A percentile compares a stretch with the other conserved stretches of the same genome.
phyloP scores from a whole-genome alignment of 1,284 basidiomycete genomes.

The Ustilago bromivora region DNA sequence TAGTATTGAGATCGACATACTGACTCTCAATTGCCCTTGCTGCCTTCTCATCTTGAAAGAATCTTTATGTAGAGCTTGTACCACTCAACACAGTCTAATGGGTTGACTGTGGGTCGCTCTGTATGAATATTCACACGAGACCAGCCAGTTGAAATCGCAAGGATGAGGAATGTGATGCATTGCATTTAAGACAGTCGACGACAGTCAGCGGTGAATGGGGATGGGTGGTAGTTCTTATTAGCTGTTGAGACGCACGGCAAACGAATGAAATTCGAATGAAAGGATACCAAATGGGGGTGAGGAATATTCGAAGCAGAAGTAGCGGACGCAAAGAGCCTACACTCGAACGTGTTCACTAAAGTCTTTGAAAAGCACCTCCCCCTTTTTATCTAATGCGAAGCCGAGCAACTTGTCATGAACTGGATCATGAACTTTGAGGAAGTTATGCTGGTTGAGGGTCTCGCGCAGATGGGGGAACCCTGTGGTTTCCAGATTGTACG shows the following conservation, averaged over 20 bases:
- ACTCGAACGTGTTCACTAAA: neutral
- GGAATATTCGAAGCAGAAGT: neutral
- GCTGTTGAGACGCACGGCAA: neutral
- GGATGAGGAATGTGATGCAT: neutral
- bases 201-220: neutral
- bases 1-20: neutral
- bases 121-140: neutral
- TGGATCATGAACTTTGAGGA: neutral
- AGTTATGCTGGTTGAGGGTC: neutral
- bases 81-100: slow-evolving; percentile 24
- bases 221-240: neutral
- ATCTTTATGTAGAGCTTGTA: slow-evolving; percentile 47
- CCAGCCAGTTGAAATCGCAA: neutral
- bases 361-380: neutral
- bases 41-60: slow-evolving; percentile 4
- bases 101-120: neutral
- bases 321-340: neutral
- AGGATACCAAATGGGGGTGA: neutral
- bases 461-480: fast-evolving
- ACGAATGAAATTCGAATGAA: neutral
- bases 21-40: neutral
- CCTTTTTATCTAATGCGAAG: neutral
- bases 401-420: neutral
- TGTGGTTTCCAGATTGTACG: too few relatives aligned
- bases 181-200: neutral